Conservation (phyloP, 2,329 filamentous ascomycete genomes). For the Plectosphaerella plurivora region DNA sequence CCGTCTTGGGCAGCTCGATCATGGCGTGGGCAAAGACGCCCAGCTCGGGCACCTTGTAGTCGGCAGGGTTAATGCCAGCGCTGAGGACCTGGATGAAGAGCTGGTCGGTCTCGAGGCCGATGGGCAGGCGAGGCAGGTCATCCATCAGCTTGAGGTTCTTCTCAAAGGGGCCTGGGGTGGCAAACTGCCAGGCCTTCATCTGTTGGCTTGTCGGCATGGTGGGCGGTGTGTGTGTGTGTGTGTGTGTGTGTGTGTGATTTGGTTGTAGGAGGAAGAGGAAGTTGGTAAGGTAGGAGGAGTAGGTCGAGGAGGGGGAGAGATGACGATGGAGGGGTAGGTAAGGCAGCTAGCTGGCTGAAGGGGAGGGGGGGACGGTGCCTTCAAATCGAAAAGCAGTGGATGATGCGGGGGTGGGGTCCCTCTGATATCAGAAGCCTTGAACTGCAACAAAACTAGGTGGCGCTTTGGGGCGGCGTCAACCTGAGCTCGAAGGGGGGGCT, state of each 20-base stretch:
- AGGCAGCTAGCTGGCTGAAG: neutral
- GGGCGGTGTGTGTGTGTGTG: neutral
- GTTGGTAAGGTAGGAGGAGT: neutral
- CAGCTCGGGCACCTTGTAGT: slow-evolving; percentile 42
- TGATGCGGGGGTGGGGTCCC: neutral
- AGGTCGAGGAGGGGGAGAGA: neutral
- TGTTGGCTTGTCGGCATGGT: neutral
- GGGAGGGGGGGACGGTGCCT: neutral
- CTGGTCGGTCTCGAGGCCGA: slow-evolving; percentile 21
- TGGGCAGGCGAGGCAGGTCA: slow-evolving; percentile 16
- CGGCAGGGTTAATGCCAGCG: slow-evolving; percentile 42
- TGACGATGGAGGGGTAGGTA: neutral
- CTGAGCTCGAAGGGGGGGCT: neutral
- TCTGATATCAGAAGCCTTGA: neutral
- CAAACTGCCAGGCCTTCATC: slow-evolving; percentile 17
- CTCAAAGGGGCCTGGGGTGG: slow-evolving; percentile 19
- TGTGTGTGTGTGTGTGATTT: neutral
- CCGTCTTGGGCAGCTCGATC: slow-evolving; percentile 34
- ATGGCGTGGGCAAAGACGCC: slow-evolving; percentile 29
- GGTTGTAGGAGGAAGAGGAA: neutral
- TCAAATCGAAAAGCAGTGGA: neutral
- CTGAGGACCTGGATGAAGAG: slow-evolving; percentile 39
- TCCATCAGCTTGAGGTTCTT: slow-evolving; percentile 23
- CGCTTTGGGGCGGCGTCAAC: neutral
- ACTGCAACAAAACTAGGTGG: neutral